phyloP scores from a whole-genome alignment of 768 basidiomycete species.

The Psilocybe azurescens region DNA sequence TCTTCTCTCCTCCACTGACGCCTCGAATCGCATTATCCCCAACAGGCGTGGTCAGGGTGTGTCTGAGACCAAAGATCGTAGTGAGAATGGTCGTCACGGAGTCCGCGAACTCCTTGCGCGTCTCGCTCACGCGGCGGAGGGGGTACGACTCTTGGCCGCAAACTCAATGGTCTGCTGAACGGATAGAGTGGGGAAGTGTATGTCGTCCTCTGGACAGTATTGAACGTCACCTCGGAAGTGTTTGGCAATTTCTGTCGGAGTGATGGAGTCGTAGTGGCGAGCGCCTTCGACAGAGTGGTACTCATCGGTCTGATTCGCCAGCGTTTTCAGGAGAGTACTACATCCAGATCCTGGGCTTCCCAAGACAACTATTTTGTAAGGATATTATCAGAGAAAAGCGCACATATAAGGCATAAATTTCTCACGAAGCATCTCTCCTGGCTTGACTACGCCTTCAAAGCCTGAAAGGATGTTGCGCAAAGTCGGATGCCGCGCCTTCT shows the following conservation, averaged over 20 bases:
- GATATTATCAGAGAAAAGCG: background rate
- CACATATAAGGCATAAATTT: constrained; percentile 29
- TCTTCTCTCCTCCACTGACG: constrained; percentile 78
- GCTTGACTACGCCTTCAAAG: constrained; percentile 68
- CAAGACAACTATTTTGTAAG: constrained; percentile 63
- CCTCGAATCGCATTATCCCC: constrained; percentile 80
- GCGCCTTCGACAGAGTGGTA: constrained; percentile 74
- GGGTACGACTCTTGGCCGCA: constrained; percentile 70
- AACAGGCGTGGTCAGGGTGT: constrained; percentile 73
- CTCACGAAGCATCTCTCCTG: constrained; percentile 82
- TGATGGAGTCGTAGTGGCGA: constrained; percentile 78
- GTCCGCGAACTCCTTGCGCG: constrained; percentile 48
- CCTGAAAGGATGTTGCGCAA: constrained; percentile 65
- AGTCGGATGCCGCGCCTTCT: constrained; percentile 61
- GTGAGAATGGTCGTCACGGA: constrained; percentile 57
- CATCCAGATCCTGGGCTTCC: constrained; percentile 89
- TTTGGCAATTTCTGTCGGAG: constrained; percentile 63
- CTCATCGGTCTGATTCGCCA: constrained; percentile 76
- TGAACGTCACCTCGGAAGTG: constrained; percentile 81
- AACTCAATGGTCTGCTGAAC: constrained; percentile 79
- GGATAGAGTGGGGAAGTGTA: constrained; percentile 86
- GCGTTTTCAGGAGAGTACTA: constrained; percentile 79
- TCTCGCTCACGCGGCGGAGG: constrained; percentile 44
- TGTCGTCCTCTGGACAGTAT: constrained; percentile 85
- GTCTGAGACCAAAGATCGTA: constrained; percentile 77